phyloP scores from a whole-genome alignment of 179 eudicot genomes.

The Spergularia azorica region DNA sequence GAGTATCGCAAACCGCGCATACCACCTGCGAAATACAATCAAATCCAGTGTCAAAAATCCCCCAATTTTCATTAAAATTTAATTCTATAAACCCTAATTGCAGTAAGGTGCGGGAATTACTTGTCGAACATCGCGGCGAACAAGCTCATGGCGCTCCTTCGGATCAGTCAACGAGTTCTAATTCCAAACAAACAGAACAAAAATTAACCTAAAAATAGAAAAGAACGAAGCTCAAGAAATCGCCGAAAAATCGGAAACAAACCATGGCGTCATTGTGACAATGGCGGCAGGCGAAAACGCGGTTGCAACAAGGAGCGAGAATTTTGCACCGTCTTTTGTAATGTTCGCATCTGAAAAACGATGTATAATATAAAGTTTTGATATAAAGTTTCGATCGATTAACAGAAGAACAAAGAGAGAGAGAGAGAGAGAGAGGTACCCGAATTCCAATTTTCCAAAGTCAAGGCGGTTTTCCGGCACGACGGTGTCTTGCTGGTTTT shows the following conservation, averaged over 20 bases:
- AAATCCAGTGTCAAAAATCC: not conserved
- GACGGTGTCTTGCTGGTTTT: slow-evolving; percentile 22
- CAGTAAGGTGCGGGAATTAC: slow-evolving; percentile 34
- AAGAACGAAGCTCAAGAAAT: not conserved
- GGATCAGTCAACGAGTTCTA: slow-evolving; percentile 59
- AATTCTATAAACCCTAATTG: not conserved
- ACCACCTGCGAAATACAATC: slow-evolving; percentile 51
- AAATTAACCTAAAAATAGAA: not conserved
- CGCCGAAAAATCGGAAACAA: not conserved
- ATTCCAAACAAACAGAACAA: slow-evolving; percentile 18
- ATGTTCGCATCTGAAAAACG: slow-evolving; percentile 56
- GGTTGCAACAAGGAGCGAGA: slow-evolving; percentile 73
- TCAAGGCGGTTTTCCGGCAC: slow-evolving; percentile 33
- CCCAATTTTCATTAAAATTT: not conserved
- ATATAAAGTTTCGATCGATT: not conserved
- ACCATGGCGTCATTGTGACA: slow-evolving; percentile 77
- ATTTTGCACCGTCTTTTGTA: slow-evolving; percentile 71
- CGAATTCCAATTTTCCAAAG: slow-evolving; percentile 47
- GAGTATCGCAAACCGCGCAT: slow-evolving; percentile 71
- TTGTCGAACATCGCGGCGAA: slow-evolving; percentile 61
- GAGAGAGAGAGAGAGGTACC: slow-evolving; percentile 33
- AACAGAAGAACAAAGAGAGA: not conserved
- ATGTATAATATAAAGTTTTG: not conserved
- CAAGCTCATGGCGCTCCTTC: slow-evolving; percentile 72
- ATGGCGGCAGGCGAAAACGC: slow-evolving; percentile 75